Conservation (phyloP, 345 rosid species). For the Boechera divaricarpa region DNA sequence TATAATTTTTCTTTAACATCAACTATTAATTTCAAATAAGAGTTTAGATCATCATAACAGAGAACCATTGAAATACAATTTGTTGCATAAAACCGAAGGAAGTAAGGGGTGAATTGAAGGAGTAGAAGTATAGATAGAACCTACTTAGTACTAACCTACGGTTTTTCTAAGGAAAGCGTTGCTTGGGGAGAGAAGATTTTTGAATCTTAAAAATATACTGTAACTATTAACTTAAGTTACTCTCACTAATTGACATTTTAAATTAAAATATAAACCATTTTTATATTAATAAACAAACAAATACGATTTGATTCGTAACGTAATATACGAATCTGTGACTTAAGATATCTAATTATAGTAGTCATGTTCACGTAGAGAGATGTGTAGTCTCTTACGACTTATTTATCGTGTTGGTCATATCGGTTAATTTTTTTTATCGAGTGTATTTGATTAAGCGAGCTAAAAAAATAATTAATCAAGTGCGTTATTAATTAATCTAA, state of each 20-base stretch:
- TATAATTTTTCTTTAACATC: too few species aligned
- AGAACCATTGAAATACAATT: too few species aligned
- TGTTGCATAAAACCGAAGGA: too few species aligned
- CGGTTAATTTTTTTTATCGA: background rate
- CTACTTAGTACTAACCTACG: too few species aligned
- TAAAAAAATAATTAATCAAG: too few species aligned
- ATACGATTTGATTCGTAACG: background rate
- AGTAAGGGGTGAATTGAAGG: too few species aligned
- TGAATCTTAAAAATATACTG: too few species aligned
- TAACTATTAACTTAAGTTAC: background rate
- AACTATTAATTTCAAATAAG: too few species aligned
- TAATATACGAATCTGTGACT: conserved; percentile 25
- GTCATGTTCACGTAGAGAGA: conserved; percentile 35
- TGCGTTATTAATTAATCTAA: background rate
- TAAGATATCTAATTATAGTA: conserved; percentile 3
- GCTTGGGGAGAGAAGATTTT: too few species aligned
- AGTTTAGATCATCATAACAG: too few species aligned
- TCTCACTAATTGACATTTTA: background rate
- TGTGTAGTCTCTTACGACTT: conserved; percentile 11
- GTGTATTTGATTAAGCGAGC: background rate
- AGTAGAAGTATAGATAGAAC: too few species aligned
- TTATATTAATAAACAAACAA: background rate
- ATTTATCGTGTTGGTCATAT: conserved; percentile 26
- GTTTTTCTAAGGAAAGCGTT: too few species aligned
- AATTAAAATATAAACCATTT: background rate